Evolutionary conservation across 495 filamentous ascomycete genomes (phyloP), one percentile per base, ranked within the genome.

Genomic region (Penicillium ucsense): DNA sequence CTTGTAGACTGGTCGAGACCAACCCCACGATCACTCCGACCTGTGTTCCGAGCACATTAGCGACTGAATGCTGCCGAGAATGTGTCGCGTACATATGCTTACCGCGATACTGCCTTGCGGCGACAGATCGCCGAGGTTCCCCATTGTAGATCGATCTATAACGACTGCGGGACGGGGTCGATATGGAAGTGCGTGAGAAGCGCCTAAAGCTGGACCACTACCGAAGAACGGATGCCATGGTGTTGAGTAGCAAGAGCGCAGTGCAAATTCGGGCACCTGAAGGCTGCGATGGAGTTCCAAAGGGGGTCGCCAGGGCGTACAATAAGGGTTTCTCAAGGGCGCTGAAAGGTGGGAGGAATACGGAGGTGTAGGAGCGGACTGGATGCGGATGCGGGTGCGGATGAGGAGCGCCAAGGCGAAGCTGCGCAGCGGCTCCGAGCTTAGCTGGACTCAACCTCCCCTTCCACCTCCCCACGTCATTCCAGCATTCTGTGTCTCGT

Each of bases 21-120:
- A 99, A 76, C 52, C 92, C 92, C 61, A 96, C 91, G 43, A 95
- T 63, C 62, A 97, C 87, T 53, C 92, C 92, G 58, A 99, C 75
- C 87, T 94, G 57, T 34, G 28, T 7, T 20, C 20, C 35, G 31
- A 33, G 40, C 39, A 11, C 48, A 52, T 53, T 38, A 57, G 63
- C 36, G 28, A 47, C 34, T 31, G 34, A 11, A 6, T 41, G 31
- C 32, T 27, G 12, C 4, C 11, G 11, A 31, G 31, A 4, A 8
- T 20, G 5, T 10, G 31, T 35, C 6, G 35, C 30, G 2, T 20
- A 1, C 32, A 12, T 28, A 6, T 42, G 75, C 86, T 48, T 68
- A 92, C 88, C 60, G 85, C 84, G 65, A 96, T 82, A 67, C 88
- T 89, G 68, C 84, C 87, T 62, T 80, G 81, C 56, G 89, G 84